These are phyloP conservation scores for Ustilago cynodontis DNA, from an alignment of 1,284 basidiomycete species.

Conservation along the genomic window DNA sequence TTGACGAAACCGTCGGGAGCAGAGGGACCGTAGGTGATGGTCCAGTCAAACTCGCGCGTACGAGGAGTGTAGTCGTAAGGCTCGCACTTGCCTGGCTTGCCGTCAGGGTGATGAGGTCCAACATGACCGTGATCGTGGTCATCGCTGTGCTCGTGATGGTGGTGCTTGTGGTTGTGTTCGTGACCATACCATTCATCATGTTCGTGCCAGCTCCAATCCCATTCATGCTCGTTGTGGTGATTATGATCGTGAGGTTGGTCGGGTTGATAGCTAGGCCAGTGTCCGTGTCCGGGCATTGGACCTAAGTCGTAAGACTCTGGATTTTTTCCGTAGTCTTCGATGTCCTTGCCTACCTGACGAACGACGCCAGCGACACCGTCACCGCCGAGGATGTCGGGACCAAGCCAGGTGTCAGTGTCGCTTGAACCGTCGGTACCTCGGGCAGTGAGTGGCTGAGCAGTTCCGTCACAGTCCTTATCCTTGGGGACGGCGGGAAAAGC, in stretches of 20 bases:
- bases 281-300: conserved; percentile 14
- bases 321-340: background rate
- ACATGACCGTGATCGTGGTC: background rate
- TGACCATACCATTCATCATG: conserved; percentile 1
- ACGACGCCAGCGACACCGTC: conserved; percentile 1
- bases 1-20: conserved; percentile 60
- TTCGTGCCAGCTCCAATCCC: background rate
- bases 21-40: conserved; percentile 39
- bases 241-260: conserved; percentile 3
- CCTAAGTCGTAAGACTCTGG: conserved; percentile 18
- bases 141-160: conserved; percentile 1
- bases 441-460: background rate
- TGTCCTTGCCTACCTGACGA: background rate
- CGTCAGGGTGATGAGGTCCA: background rate
- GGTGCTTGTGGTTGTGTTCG: background rate
- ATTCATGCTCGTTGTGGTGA: background rate
- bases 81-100: conserved; percentile 11
- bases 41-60: conserved; percentile 54
- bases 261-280: conserved; percentile 17
- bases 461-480: background rate
- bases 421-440: background rate
- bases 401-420: conserved; percentile 10
- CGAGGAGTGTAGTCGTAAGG: conserved; percentile 41
- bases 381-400: conserved; percentile 8
- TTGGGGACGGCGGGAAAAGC: conserved; percentile 17